These are phyloP conservation scores for Immersiella caudata DNA, from an alignment of 495 filamentous ascomycete species.

Conservation along the genomic window DNA sequence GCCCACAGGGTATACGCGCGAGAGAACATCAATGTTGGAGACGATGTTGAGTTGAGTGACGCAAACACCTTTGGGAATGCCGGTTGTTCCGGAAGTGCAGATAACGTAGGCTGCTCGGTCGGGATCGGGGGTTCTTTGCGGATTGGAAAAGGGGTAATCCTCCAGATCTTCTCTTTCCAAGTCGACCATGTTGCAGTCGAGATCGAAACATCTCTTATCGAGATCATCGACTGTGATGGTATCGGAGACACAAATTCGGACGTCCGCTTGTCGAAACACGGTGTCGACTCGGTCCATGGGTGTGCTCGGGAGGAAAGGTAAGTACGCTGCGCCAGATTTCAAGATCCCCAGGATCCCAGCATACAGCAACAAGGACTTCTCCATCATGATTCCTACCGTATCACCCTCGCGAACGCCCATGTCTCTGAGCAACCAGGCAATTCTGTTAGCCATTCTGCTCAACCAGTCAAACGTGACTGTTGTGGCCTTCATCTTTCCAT, in stretches of 20 bases:
- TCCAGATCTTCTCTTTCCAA: slow-evolving; percentile 36
- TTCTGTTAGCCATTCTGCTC: slow-evolving; percentile 61
- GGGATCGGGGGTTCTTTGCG: slow-evolving; percentile 37
- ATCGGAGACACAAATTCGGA: slow-evolving; percentile 52
- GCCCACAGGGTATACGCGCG: slow-evolving; percentile 58
- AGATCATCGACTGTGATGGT: slow-evolving; percentile 18
- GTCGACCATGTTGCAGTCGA: slow-evolving; percentile 39
- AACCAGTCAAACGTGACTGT: slow-evolving; percentile 64
- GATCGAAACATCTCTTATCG: slow-evolving; percentile 8
- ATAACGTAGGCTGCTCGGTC: slow-evolving; percentile 59
- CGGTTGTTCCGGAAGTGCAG: slow-evolving; percentile 69
- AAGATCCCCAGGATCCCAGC: slow-evolving; percentile 69
- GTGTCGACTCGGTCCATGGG: slow-evolving; percentile 56
- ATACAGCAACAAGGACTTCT: slow-evolving; percentile 70
- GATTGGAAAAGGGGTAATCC: slow-evolving; percentile 32
- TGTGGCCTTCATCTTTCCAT: slow-evolving; percentile 33
- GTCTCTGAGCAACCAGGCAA: slow-evolving; percentile 61
- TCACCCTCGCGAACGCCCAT: slow-evolving; percentile 51
- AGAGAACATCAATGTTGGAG: slow-evolving; percentile 65
- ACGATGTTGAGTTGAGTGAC: slow-evolving; percentile 69
- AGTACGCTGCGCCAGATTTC: slow-evolving; percentile 73
- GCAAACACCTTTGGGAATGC: slow-evolving; percentile 69
- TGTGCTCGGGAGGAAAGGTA: slow-evolving; percentile 68
- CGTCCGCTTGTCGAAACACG: slow-evolving; percentile 57
- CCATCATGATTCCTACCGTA: slow-evolving; percentile 68